Evolutionary conservation across 1,284 basidiomycete genomes (phyloP).

Genomic region (Tetrapyrgos nigripes): DNA sequence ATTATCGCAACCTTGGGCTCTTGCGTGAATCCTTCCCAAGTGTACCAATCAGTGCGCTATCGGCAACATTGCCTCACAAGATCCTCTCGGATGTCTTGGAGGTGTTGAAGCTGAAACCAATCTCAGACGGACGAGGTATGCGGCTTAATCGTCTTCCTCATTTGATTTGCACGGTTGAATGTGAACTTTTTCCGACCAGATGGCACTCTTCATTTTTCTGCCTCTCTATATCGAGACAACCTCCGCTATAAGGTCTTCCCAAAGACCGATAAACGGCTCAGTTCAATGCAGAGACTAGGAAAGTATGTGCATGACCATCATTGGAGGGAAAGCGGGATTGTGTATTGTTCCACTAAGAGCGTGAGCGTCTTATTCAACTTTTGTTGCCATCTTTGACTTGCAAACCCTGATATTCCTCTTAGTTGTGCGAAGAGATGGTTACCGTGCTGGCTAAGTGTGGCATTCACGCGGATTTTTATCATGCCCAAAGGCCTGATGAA

Average conservation of each 20-base stretch:
- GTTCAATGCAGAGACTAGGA: constrained; percentile 69
- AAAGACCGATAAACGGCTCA: constrained; percentile 69
- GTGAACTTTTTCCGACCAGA: constrained; percentile 30
- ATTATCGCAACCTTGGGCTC: constrained; percentile 81
- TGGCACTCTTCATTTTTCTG: constrained; percentile 86
- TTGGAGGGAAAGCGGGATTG: constrained; percentile 82
- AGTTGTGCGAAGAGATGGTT: no score
- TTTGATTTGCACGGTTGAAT: no score
- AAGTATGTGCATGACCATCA: constrained; percentile 80
- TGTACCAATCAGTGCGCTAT: constrained; percentile 86
- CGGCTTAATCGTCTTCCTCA: no score
- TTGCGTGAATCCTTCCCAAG: constrained; percentile 77
- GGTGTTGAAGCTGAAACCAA: constrained; percentile 69
- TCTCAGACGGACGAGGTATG: constrained; percentile 70
- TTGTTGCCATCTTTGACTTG: not conserved
- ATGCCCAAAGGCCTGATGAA: constrained; percentile 70
- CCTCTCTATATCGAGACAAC: constrained; percentile 89
- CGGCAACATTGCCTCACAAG: constrained; percentile 84
- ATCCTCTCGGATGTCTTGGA: constrained; percentile 84
- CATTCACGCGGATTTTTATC: constrained; percentile 89
- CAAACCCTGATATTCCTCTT: constrained; percentile 31
- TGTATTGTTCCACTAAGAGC: constrained; percentile 88
- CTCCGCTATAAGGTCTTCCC: constrained; percentile 80
- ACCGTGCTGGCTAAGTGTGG: constrained; percentile 46
- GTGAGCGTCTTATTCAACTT: constrained; percentile 40